Base-by-base conservation (phyloP, 345 rosid species). In the Eucalyptus pumila region DNA sequence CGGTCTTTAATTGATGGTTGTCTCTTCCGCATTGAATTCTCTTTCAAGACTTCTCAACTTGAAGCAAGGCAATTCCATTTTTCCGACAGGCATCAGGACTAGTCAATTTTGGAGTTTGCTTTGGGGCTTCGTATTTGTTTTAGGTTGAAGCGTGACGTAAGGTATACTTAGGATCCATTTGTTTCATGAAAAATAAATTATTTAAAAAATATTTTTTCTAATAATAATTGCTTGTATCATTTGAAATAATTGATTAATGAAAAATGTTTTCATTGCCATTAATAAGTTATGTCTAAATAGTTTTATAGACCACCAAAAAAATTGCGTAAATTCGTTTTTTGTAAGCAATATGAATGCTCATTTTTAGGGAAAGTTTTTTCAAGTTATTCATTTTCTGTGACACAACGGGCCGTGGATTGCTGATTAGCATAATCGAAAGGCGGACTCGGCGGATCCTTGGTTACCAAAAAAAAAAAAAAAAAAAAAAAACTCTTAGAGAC, bases 81-180 rank as follows among this genome's bases (percentile, higher is more conserved):
- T 19, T 76, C 47, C 11, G 47, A 40, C 45, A 37, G 83, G 27
- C 83, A 40, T 76, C 21, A 76, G 15, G 83, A 76, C 27, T 21
- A 76, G 83, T 76, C 47, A 37, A 2, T 76, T 76, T 40, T 76
- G 27, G 27, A 76, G 27, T 37, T 37, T 37, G 27, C 42, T 76
- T 76, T 37, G 83, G 47, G 83, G 47, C 47, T 76, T 72, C 27
- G 4, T 37, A 37, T 76, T 21, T 37, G 30, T 21, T 37, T 37
- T 76, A 21, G 47, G 1, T 40, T 76, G 15, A 76, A 76, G 83
- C 47, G 2, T 0, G 3, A 76, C 7, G 1, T 21, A 21, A 21
- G 15, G 0, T 0, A 37, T 40, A 37, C 9, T 1, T 30, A 6
- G 17, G 8, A 30, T 30, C 1, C 1, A 6, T 12, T 62, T 62